Conservation (phyloP, 2,329 filamentous ascomycete genomes). For the Alternaria longipes region DNA sequence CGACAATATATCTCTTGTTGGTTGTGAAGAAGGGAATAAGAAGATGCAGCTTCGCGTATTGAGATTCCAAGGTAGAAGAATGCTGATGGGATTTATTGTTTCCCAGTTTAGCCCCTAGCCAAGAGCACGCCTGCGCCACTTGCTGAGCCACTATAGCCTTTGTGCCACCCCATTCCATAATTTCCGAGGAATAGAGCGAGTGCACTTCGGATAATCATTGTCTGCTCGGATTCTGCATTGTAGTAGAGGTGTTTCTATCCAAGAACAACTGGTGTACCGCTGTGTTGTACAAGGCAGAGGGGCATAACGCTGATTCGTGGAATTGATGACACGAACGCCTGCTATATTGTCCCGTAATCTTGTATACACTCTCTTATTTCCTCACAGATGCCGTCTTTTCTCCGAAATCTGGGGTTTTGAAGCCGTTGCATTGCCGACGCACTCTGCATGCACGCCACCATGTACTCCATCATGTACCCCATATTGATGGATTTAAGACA, state of each 20-base stretch:
- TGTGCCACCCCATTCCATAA: background rate
- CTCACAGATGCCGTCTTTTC: constrained; percentile 1
- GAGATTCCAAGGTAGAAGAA: background rate
- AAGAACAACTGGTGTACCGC: background rate
- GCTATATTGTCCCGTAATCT: constrained; percentile 8
- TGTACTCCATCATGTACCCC: constrained; percentile 7
- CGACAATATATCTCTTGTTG: background rate
- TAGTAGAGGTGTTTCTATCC: background rate
- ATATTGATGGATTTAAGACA: background rate
- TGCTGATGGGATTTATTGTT: background rate
- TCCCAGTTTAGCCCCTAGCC: background rate
- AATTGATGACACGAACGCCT: background rate
- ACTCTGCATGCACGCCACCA: constrained; percentile 5
- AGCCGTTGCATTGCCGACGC: constrained; percentile 6
- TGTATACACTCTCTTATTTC: background rate
- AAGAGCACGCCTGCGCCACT: background rate
- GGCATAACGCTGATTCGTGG: constrained; percentile 12
- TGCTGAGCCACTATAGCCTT: background rate
- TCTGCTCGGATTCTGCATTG: background rate
- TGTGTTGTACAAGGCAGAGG: background rate
- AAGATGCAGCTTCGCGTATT: background rate
- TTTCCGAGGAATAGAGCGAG: background rate
- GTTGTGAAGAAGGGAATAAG: background rate
- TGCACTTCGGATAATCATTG: background rate
- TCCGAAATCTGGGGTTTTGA: constrained; percentile 8